phyloP scores from a whole-genome alignment of 495 filamentous ascomycete genomes.

The Talaromyces trachyspermus region DNA sequence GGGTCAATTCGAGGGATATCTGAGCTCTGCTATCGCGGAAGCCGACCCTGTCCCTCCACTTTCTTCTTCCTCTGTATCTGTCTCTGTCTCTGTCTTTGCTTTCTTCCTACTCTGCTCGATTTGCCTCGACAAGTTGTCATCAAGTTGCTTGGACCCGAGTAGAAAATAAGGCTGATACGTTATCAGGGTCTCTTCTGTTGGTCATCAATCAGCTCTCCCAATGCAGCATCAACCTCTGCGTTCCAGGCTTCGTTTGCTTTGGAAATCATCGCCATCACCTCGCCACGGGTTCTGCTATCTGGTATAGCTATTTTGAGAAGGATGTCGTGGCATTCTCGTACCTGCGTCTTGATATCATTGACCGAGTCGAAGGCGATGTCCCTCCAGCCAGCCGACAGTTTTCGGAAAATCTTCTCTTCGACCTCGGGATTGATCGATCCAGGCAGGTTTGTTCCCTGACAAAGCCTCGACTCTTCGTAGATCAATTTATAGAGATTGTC shows the following conservation, averaged over 20 bases:
- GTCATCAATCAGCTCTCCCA: neutral
- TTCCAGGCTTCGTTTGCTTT: neutral
- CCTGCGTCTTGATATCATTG: neutral
- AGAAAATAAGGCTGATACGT: neutral
- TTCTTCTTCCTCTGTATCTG: neutral
- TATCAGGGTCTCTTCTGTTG: neutral
- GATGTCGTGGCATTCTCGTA: neutral
- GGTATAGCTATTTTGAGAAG: neutral
- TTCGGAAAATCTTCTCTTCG: neutral
- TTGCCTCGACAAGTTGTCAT: neutral
- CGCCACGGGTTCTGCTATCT: conserved; percentile 1
- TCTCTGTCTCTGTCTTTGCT: neutral
- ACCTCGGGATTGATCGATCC: conserved; percentile 2
- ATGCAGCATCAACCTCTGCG: neutral
- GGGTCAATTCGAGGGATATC: neutral
- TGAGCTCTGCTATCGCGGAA: neutral
- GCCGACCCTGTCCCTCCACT: neutral
- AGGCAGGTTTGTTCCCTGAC: conserved; percentile 1
- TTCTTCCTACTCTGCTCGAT: neutral
- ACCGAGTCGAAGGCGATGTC: neutral
- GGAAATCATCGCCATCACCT: neutral
- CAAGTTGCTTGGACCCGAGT: neutral
- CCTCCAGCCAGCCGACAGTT: neutral
- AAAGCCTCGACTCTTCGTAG: neutral
- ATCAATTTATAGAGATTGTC: neutral